Percentiles rank a stretch among this genome's conserved stretches.
Conservation (phyloP, 140 eudicot species). For the Senecio squalidus region DNA sequence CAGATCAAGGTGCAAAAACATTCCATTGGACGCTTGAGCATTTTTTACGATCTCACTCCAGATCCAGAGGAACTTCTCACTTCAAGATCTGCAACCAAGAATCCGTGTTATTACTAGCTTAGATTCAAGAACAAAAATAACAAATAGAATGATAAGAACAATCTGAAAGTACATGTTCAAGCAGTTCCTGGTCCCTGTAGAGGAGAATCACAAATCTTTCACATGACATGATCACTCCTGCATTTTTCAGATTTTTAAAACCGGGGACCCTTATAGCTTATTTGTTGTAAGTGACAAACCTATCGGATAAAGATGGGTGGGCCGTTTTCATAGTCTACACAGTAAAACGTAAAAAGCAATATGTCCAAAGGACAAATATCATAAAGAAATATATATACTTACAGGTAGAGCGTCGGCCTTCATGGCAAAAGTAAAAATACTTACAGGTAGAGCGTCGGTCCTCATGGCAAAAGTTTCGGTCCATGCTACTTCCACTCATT, state of each 20-base stretch:
- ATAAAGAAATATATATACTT: constrained; percentile 1
- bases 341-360: neutral
- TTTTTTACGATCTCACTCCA: constrained; percentile 33
- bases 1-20: constrained; percentile 33
- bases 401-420: constrained; percentile 37
- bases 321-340: constrained; percentile 22
- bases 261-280: constrained; percentile 35
- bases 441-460: too few species aligned
- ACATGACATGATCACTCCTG: constrained; percentile 38
- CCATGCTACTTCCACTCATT: constrained; percentile 35
- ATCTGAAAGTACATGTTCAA: constrained; percentile 35
- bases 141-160: neutral
- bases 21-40: constrained; percentile 37
- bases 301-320: constrained; percentile 39
- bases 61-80: constrained; percentile 9
- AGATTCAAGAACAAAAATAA: too few species aligned
- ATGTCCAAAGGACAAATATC: neutral
- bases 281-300: constrained; percentile 42
- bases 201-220: constrained; percentile 37
- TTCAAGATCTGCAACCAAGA: constrained; percentile 33
- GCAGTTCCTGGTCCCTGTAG: constrained; percentile 31
- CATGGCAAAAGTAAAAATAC: too few species aligned
- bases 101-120: neutral
- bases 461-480: constrained; percentile 40
- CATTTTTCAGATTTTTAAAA: constrained; percentile 24